Percentiles rank a stretch among this genome's conserved stretches.
These are phyloP conservation scores for Clonostachys rhizophaga DNA, from an alignment of 2,329 filamentous ascomycete species.

Conservation along the genomic window DNA sequence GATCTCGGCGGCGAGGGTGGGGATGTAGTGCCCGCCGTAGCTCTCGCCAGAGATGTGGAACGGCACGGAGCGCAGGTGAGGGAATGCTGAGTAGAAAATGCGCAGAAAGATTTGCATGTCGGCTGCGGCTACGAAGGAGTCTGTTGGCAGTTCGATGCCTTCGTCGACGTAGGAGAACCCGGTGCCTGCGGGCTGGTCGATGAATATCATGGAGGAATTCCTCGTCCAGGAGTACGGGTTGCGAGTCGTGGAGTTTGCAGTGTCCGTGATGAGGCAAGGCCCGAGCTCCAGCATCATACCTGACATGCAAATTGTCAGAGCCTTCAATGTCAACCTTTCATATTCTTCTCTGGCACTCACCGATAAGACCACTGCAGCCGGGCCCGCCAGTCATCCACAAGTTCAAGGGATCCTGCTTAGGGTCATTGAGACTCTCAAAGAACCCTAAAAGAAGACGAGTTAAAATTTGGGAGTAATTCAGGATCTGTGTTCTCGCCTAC, in stretches of 20 bases:
- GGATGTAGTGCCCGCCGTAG: slow-evolving; percentile 93
- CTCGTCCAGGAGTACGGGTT: slow-evolving; percentile 30
- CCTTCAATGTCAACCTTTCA: no score
- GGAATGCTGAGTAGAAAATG: slow-evolving; percentile 98
- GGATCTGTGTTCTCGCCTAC: no score
- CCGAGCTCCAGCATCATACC: no score
- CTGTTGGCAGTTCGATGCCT: not conserved
- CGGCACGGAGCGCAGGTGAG: slow-evolving; percentile 86
- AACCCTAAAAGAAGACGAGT: no score
- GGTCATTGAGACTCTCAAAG: no score
- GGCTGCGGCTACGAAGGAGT: slow-evolving; percentile 50
- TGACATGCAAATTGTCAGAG: no score
- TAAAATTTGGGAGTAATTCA: no score
- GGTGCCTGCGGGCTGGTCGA: slow-evolving; percentile 11
- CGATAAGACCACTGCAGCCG: no score
- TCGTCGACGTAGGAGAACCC: slow-evolving; percentile 10
- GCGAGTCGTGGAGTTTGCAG: slow-evolving; percentile 40
- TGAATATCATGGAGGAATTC: slow-evolving; percentile 9
- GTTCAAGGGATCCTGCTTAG: no score
- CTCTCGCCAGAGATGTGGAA: slow-evolving; percentile 98
- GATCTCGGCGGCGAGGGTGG: slow-evolving; percentile 76
- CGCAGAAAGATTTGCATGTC: slow-evolving; percentile 97
- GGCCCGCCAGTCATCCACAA: no score
- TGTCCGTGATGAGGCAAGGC: no score
- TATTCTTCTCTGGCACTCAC: no score